Evolutionary conservation across 2,329 filamentous ascomycete species (phyloP), one percentile per base, ranked within the genome.

Genomic region (Ophiostoma pallidulum): DNA sequence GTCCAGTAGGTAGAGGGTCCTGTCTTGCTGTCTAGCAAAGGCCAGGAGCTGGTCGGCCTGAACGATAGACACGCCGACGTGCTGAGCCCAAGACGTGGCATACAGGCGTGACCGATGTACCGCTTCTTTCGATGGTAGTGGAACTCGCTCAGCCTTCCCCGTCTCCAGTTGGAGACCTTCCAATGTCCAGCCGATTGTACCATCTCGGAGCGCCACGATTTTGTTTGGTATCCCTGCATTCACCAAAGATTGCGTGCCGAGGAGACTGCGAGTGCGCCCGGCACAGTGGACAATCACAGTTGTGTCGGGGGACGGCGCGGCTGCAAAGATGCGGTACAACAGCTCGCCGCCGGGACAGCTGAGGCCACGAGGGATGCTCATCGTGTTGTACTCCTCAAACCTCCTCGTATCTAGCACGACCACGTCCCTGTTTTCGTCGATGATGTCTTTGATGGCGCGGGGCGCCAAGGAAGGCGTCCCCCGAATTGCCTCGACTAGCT

Each of bases 291-390:
- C 47, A 24, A 49, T 13, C 3, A 49, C 47, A 1, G 47, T 49
- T 4, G 47, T 45, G 29, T 41, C 47, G 3, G 47, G 47, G 3
- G 41, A 45, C 22, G 47, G 47, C 9, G 47, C 47, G 4, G 41
- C 47, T 2, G 18, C 47, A 26, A 49, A 49, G 14, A 49, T 29
- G 22, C 47, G 47, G 29, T 49, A 49, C 19, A 49, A 29, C 16
- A 49, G 31, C 41, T 49, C 47, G 29, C 47, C 47, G 5, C 47
- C 47, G 28, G 47, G 47, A n/a, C 47, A 49, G 36, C 47, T 49
- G 28, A 33, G 46, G 40, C 41, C 37, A 9, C 36, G 47, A 5
- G 47, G 47, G 24, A 49, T 49, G 47, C 47, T 49, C 47, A 49
- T 49, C 12, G 47, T 49, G 41, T 41, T 35, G 41, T 49, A 49